phyloP scores from a whole-genome alignment of 768 basidiomycete genomes.

The Trichaptum fuscoviolaceum region DNA sequence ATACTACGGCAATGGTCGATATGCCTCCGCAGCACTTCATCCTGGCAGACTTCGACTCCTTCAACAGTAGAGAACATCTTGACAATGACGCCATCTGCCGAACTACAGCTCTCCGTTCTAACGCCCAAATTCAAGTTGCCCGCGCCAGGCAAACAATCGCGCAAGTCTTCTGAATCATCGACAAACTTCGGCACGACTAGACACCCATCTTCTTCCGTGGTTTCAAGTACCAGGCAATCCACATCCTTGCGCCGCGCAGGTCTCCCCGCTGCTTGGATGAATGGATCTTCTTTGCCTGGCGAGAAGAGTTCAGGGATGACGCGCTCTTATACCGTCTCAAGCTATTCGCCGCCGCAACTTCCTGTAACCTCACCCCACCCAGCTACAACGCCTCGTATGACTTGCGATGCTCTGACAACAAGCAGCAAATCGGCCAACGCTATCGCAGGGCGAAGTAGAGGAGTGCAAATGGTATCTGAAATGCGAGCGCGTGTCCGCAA shows the following conservation, averaged over 20 bases:
- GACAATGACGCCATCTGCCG: conserved; percentile 48
- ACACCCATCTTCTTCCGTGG: conserved; percentile 14
- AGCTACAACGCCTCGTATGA: conserved; percentile 27
- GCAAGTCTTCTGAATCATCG: conserved; percentile 35
- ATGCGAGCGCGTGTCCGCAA: conserved; percentile 82
- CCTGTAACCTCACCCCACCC: conserved; percentile 36
- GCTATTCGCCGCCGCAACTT: conserved; percentile 37
- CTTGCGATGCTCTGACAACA: conserved; percentile 30
- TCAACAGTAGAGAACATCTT: conserved; percentile 53
- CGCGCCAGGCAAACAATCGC: conserved; percentile 26
- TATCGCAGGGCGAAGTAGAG: conserved; percentile 64
- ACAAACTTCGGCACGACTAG: conserved; percentile 24
- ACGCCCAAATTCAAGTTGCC: too few relatives aligned
- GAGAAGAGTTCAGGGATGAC: conserved; percentile 42
- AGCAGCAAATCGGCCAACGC: conserved; percentile 26
- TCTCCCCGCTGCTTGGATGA: conserved; percentile 35
- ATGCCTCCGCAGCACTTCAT: conserved; percentile 17
- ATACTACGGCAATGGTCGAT: neutral
- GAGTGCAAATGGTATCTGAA: conserved; percentile 89
- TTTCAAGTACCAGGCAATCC: conserved; percentile 37
- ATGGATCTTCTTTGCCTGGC: conserved; percentile 33
- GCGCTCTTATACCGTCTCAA: conserved; percentile 55
- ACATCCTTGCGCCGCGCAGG: conserved; percentile 47
- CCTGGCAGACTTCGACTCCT: conserved; percentile 30
- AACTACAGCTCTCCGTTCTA: conserved; percentile 52